Base-by-base conservation (phyloP, 139 green algal species). In the Yamagishiella unicocca region DNA sequence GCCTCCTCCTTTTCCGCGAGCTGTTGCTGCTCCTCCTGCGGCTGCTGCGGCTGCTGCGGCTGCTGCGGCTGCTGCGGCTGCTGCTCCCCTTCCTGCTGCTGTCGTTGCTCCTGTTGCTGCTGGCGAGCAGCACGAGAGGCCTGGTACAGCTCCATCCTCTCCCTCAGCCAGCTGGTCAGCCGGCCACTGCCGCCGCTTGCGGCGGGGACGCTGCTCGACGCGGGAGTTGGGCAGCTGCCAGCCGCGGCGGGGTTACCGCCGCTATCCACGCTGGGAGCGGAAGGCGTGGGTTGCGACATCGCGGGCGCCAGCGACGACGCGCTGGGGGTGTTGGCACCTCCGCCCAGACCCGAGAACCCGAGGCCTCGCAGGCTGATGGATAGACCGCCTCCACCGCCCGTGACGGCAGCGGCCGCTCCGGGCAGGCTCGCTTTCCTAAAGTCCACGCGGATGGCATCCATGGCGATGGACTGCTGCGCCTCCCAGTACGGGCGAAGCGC, bases 381-480 rank as follows among this genome's bases (percentile, higher is more conserved):
- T 1, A 62, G 27, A 24, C 45, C 43, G 38, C 38, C n/a, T n/a
- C 45, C 33, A 40, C 50, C 29, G 84, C 79, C 73, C 66, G 66
- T 73, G 24, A 14, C 50, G 25, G 10, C 37, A 0, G 64, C 27
- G 43, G 53, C 61, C 25, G 77, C 27, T 7, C 77, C 77, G 0
- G 85, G 84, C 70, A 92, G 38, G 2, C 38, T 46, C 53, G 89
- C 76, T 67, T 90, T 92, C 70, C 78, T 61, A n/a, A 90, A 90
- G 80, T 91, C 90, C n/a, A 79, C 87, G 10, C 95, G 88, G 25
- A 96, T 78, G 1, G 92, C 93, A 45, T 97, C 95, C 71, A 97
- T 88, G 0, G 96, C 90, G 29, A 97, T 96, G 73, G 94, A 93
- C 75, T 93, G 90, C 68, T 96, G 95, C 19, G 92, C 91, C 83